Percentiles rank a stretch among this genome's conserved stretches.
These are phyloP conservation scores for Aspergillus chevalieri DNA, from an alignment of 2,329 filamentous ascomycete species.

Conservation along the genomic window DNA sequence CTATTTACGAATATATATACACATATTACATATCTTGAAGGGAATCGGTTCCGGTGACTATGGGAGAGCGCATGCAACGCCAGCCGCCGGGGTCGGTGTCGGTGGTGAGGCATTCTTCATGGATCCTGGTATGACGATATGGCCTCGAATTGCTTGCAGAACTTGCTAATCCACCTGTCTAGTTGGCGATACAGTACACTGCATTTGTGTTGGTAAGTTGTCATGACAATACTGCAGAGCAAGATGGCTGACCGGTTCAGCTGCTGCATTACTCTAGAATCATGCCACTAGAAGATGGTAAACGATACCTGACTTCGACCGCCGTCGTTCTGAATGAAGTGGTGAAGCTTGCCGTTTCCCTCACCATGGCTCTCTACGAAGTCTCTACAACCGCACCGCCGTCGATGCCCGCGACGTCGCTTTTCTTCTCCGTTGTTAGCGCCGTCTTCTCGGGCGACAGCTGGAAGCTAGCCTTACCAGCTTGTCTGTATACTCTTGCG, in stretches of 20 bases:
- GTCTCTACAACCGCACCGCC: constrained; percentile 70
- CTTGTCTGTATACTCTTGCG: constrained; percentile 80
- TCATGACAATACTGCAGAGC: not conserved
- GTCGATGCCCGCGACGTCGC: constrained; percentile 69
- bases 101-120: constrained; percentile 28
- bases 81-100: constrained; percentile 28
- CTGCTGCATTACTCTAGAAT: constrained; percentile 91
- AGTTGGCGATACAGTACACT: constrained; percentile 42
- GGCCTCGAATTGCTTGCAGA: not conserved
- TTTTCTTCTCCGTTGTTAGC: constrained; percentile 73
- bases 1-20: not conserved
- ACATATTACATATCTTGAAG: constrained; percentile 3
- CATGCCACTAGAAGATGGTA: constrained; percentile 77
- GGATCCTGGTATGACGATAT: constrained; percentile 34
- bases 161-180: constrained; percentile 6
- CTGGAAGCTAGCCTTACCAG: constrained; percentile 90
- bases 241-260: constrained; percentile 37
- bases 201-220: constrained; percentile 38
- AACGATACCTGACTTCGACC: constrained; percentile 88
- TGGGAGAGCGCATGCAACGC: constrained; percentile 29
- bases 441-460: constrained; percentile 83
- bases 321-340: constrained; percentile 91
- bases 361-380: constrained; percentile 83
- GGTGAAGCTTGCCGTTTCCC: constrained; percentile 77
- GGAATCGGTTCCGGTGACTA: constrained; percentile 13